Base-by-base conservation (phyloP, 2,329 filamentous ascomycete species). In the Talaromyces sp. region DNA sequence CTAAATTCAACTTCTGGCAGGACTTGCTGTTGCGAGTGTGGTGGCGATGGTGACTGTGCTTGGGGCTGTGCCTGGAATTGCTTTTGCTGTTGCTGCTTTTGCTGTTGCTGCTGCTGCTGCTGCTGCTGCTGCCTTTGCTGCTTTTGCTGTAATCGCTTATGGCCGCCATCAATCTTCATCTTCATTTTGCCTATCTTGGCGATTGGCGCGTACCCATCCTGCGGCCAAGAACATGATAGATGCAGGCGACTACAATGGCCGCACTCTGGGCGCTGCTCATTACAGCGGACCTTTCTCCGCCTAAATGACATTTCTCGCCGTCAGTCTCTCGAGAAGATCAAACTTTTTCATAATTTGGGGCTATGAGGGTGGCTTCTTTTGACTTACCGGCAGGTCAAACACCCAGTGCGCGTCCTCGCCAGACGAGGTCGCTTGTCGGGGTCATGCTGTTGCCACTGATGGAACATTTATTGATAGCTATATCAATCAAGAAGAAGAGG, bases 281-380 rank as follows among this genome's bases (percentile, higher is more conserved):
- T 80, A 68, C 82, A 84, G 64, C 81, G 78, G 64, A 83, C 82
- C 70, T 84, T 84, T 62, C 81, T 76, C 41, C 80, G 79, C 63
- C 80, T 81, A 62, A 55, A 31, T n/a, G 14, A 38, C 2, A 38
- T 35, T 35, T 21, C 5, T 53, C 51, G 26, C 31, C 13, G 14
- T 35, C 14, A 35, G 31, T 11, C 31, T 10, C 11, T 32, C 10
- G 31, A 11, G 11, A 13, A 35, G 17, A 38, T 6, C 17, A 6
- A n/a, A n/a, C n/a, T 38, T 38, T 1, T 38, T n/a, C 35, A n/a
- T n/a, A 38, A n/a, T 5, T 38, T n/a, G 17, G 4, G 35, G 7
- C 17, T 38, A 38, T 38, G 35, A 38, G 35, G 17, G 35, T 38
- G 19, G 31, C n/a, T 41, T 38, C 31, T 27, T 54, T 19, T 29